Conservation (phyloP, 2,329 filamentous ascomycete genomes). For the Trichoderma asperellum region DNA sequence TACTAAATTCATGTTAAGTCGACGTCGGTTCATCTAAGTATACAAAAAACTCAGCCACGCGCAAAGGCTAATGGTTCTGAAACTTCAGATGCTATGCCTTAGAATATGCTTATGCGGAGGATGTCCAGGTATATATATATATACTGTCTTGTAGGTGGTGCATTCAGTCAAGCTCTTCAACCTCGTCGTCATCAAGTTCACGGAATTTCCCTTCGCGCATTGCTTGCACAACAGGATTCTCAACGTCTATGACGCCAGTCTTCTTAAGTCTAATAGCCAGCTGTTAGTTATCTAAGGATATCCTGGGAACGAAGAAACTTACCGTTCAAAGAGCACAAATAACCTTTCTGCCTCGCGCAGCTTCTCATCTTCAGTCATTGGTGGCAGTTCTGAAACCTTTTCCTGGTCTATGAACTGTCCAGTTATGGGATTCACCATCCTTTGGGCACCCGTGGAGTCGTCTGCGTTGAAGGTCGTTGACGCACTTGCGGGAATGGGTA, state of each 20-base stretch:
- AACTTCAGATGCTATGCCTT: conserved; percentile 3
- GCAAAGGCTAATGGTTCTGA: background rate
- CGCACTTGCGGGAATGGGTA: conserved; percentile 72
- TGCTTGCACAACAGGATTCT: conserved; percentile 77
- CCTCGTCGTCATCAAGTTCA: conserved; percentile 63
- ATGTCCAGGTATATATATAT: background rate
- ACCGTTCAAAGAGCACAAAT: conserved; percentile 90
- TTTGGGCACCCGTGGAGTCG: conserved; percentile 39
- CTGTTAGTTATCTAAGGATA: conserved; percentile 30
- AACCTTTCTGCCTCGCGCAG: conserved; percentile 86
- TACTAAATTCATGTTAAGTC: background rate
- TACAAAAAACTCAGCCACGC: background rate
- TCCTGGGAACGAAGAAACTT: conserved; percentile 33
- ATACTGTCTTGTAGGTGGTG: background rate
- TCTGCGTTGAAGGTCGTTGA: conserved; percentile 50
- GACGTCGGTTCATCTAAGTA: background rate
- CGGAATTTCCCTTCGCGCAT: conserved; percentile 71
- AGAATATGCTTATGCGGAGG: background rate
- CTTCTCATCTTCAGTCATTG: conserved; percentile 91
- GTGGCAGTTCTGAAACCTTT: conserved; percentile 59
- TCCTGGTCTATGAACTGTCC: conserved; percentile 78
- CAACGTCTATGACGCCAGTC: conserved; percentile 75
- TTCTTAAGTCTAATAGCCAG: conserved; percentile 58
- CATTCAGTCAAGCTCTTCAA: conserved; percentile 47
- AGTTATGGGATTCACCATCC: conserved; percentile 78